Conservation (phyloP, 139 green algal species). For the Tetratostichococcus sp. region DNA sequence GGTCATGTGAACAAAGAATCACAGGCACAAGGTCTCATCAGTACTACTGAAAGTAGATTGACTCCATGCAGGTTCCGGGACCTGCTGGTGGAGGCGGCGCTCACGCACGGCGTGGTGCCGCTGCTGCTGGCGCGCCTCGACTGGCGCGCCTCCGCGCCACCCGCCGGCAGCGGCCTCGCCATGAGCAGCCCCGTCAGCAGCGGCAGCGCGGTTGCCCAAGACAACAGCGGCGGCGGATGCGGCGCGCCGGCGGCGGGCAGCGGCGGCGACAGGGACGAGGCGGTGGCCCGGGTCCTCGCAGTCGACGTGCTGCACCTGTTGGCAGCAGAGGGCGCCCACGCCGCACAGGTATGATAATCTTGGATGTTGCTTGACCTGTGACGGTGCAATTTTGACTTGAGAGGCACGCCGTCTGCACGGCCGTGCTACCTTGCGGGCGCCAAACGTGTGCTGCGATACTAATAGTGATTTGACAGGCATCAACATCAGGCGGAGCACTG, state of each 20-base stretch:
- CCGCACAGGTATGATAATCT: constrained; percentile 4
- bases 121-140: constrained; percentile 66
- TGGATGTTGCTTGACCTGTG: no score
- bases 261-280: constrained; percentile 47
- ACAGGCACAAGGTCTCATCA: no score
- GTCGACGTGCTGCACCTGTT: constrained; percentile 79
- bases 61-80: constrained; percentile 30
- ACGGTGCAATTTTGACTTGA: no score
- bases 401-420: no score
- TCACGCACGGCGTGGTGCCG: constrained; percentile 39
- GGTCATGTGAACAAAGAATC: no score
- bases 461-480: no score
- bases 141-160: constrained; percentile 38
- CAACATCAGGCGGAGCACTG: no score
- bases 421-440: no score
- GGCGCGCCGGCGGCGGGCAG: neutral
- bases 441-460: no score
- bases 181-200: neutral
- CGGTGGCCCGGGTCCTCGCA: constrained; percentile 63
- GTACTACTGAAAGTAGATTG: no score
- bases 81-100: constrained; percentile 51
- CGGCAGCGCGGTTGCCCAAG: neutral
- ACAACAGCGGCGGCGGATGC: no score
- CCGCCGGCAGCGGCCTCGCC: neutral
- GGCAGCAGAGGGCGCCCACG: constrained; percentile 40